Evolutionary conservation across 441 rosid genomes (phyloP), one percentile per base, ranked within the genome.

Genomic region (Geranium incanum): DNA sequence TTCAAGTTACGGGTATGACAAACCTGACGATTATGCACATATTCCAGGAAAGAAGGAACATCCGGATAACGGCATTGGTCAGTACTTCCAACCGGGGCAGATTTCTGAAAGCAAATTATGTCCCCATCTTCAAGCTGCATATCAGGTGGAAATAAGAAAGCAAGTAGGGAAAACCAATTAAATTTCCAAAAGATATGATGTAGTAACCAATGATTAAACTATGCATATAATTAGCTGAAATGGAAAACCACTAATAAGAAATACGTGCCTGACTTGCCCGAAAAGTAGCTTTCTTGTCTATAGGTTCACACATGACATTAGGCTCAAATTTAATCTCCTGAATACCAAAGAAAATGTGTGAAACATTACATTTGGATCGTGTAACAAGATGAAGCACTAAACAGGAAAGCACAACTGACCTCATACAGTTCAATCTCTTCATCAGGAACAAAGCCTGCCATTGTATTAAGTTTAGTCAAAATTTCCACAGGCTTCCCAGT

Each of bases 401-500:
- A 12, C 9, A n/a, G 36, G 21, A n/a, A 13, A 65, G 1, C 7
- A 65, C 68, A 3, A n/a, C 68, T 15, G 69, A 95, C 99, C 98
- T 95, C 99, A 76, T 84, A 92, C 68, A 95, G 90, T 70, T 92
- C 90, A 69, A 95, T 86, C 75, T 90, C 97, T 76, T 87, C 91
- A 82, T 91, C 95, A 71, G 91, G 87, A 67, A 83, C 70, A 81
- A 88, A 91, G 70, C 96, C 95, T 74, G 95, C 95, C 99, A 95
- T 86, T 81, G 87, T 86, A 80, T 89, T 91, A 62, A 95, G 73
- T 71, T 83, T 82, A 39, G 80, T 70, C 74, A 83, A 73, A 72
- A 84, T 79, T 78, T 89, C 94, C 72, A 71, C 79, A 21, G 94
- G 89, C 83, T 87, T 86, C 68, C 86, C 82, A 71, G 76, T 74